Evolutionary conservation across 169 alveolate species (phyloP).

Genomic region (Eimeria tenella): DNA sequence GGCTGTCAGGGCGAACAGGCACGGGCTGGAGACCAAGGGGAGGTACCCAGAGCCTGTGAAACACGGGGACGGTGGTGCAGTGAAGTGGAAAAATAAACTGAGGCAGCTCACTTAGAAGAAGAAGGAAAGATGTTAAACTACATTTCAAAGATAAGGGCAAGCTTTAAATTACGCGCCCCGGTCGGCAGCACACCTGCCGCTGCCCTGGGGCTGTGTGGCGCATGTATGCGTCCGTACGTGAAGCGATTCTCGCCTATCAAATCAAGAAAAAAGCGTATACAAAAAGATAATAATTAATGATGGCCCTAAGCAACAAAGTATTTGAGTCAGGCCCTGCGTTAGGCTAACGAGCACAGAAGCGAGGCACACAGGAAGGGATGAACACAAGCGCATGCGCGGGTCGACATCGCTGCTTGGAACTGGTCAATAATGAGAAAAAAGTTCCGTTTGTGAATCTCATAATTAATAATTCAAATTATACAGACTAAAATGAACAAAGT

Average conservation of each 20-base stretch:
- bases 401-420: not conserved
- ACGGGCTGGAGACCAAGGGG: too few relatives aligned
- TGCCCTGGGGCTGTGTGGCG: constrained; percentile 54
- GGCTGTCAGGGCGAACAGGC: too few relatives aligned
- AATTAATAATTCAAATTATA: too few relatives aligned
- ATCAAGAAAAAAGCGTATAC: not conserved
- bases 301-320: not conserved
- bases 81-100: too few relatives aligned
- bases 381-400: constrained; percentile 59
- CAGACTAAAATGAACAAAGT: too few relatives aligned
- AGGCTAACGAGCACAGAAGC: not conserved
- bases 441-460: not conserved
- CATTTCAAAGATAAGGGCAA: not conserved
- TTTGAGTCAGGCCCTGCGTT: constrained; percentile 3
- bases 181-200: constrained; percentile 46
- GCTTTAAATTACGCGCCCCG: not conserved
- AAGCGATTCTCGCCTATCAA: too few relatives aligned
- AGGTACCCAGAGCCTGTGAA: too few relatives aligned
- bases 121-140: not conserved
- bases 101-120: not conserved
- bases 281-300: not conserved
- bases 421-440: not conserved
- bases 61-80: too few relatives aligned
- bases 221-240: not conserved
- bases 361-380: constrained; percentile 22